Evolutionary conservation across 2,329 filamentous ascomycete genomes (phyloP), one percentile per base, ranked within the genome.

Genomic region (Alternaria sp.): DNA sequence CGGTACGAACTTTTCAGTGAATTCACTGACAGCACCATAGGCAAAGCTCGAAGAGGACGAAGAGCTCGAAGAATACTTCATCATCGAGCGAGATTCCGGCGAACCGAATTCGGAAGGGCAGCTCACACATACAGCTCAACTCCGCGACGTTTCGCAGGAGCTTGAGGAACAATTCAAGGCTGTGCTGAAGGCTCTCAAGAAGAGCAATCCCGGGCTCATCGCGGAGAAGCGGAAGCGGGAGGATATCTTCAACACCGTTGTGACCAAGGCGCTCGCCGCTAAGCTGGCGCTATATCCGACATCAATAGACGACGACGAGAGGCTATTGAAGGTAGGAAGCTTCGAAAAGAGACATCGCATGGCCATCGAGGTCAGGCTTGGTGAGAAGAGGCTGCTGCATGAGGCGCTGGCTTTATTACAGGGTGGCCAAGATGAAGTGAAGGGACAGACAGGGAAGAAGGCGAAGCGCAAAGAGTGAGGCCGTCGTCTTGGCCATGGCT

Each of bases 1-100:
- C 5, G 27, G 58, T 5, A 27, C 57, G 2, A 16, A 5, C 8
- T 32, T 2, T 14, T 0, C 0, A 36, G 2, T 1, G 5, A 20
- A 38, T n/a, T 4, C 2, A 10, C 34, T 59, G 16, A 59, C 20
- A 22, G 2, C 3, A 3, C 3, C 6, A 9, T 20, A 59, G 51
- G 44, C n/a, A 3, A 45, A 49, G 3, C 30, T 55, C 4, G 36
- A 55, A 18, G 60, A 63, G 7, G 30, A 57, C 18, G 62, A 66
- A 3, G 63, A 68, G n/a, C 25, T 68, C 0, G 65, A 67, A 30
- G 68, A 70, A 2, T 63, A 61, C 22, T 69, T 69, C 41, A 50
- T 70, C 7, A 55, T 72, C 22, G 69, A 72, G 49, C 69, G 69
- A 22, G 68, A 72, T 38, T 66, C 69, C 1, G 69, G 69, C 10